Percentiles rank a stretch among this genome's conserved stretches.
Evolutionary conservation across 139 green algal genomes (phyloP).

Genomic region (Eudorina sp.): DNA sequence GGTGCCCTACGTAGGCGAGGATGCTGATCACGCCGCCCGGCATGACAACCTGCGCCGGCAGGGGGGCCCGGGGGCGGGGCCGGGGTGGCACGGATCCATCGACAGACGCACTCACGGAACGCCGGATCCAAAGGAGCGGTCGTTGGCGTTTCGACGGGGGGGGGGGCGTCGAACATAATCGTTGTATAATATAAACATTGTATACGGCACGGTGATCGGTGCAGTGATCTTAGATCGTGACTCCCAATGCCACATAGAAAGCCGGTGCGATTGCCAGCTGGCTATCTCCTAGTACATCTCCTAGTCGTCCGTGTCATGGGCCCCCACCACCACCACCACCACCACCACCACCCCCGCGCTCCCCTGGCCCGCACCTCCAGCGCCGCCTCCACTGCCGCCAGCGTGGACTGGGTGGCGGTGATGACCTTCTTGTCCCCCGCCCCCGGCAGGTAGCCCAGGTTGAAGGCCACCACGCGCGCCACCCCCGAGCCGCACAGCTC

Average conservation of each 20-base stretch:
- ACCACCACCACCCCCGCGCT: background rate
- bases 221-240: too few relatives aligned
- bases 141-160: too few relatives aligned
- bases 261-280: too few relatives aligned
- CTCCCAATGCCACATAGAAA: too few relatives aligned
- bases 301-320: too few relatives aligned
- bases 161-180: too few relatives aligned
- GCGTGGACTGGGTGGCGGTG: conserved; percentile 62
- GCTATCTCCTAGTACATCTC: too few relatives aligned
- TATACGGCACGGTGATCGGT: too few relatives aligned
- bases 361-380: conserved; percentile 54
- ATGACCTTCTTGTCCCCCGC: conserved; percentile 63
- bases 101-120: too few relatives aligned
- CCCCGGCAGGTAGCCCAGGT: conserved; percentile 66
- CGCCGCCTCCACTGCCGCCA: conserved; percentile 65
- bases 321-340: background rate
- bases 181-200: too few relatives aligned
- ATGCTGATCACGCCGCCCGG: conserved; percentile 66
- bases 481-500: conserved; percentile 25
- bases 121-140: too few relatives aligned
- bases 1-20: conserved; percentile 76
- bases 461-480: conserved; percentile 47
- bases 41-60: background rate
- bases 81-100: background rate
- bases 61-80: background rate